Conservation (phyloP, 441 rosid genomes). For the Pelargonium australe region DNA sequence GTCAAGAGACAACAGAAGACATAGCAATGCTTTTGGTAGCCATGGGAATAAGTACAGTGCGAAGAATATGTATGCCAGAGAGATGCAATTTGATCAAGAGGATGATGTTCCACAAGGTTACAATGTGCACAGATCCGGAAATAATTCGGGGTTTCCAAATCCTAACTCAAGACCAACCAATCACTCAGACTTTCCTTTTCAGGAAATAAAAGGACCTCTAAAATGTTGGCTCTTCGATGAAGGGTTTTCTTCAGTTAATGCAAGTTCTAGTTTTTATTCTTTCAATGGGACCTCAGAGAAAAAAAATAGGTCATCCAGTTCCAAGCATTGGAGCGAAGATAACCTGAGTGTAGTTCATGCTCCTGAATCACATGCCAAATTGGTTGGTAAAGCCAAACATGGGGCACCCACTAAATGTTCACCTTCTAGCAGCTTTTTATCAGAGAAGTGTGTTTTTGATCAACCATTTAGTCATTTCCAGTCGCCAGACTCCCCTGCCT, state of each 20-base stretch:
- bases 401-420: constrained; percentile 17
- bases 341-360: constrained; percentile 16
- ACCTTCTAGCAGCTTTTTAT: constrained; percentile 24
- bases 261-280: constrained; percentile 28
- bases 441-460: constrained; percentile 22
- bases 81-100: constrained; percentile 21
- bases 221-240: constrained; percentile 29
- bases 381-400: constrained; percentile 18
- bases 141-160: constrained; percentile 20
- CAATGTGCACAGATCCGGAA: constrained; percentile 23
- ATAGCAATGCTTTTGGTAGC: constrained; percentile 20
- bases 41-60: constrained; percentile 20
- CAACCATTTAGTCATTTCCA: constrained; percentile 20
- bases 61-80: constrained; percentile 21
- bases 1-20: constrained; percentile 28
- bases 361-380: constrained; percentile 21
- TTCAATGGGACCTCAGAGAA: constrained; percentile 23
- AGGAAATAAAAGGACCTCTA: constrained; percentile 22
- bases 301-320: constrained; percentile 19
- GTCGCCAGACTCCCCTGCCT: constrained; percentile 18
- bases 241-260: constrained; percentile 33
- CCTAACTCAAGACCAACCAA: constrained; percentile 26
- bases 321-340: constrained; percentile 23
- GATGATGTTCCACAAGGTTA: constrained; percentile 22
- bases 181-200: constrained; percentile 23